Conservation (phyloP, 768 basidiomycete genomes). For the Gymnopilus dilepis region DNA sequence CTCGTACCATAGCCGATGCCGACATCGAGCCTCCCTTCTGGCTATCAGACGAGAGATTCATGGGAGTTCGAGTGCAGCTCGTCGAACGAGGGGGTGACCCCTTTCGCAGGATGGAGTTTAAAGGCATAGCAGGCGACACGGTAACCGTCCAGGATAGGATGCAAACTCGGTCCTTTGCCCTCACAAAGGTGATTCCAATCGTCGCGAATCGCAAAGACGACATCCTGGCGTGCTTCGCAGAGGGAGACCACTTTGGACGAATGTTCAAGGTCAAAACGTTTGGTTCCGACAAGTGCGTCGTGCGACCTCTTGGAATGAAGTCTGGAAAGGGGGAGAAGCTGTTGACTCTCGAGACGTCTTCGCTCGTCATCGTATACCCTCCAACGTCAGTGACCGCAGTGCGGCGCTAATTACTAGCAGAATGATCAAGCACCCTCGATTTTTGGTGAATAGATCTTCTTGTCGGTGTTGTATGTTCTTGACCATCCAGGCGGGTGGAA, state of each 20-base stretch:
- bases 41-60: not conserved
- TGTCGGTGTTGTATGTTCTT: too few species aligned
- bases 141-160: not conserved
- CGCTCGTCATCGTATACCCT: not conserved
- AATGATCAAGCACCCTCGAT: too few species aligned
- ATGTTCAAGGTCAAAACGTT: not conserved
- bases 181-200: not conserved
- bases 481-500: too few species aligned
- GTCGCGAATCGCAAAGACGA: not conserved
- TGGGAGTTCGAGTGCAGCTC: not conserved
- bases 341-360: not conserved
- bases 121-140: not conserved
- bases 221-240: not conserved
- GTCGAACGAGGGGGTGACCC: not conserved
- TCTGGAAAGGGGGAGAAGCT: not conserved
- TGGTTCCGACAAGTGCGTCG: not conserved
- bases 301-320: not conserved
- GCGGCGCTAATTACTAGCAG: too few species aligned
- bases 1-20: not conserved
- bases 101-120: not conserved
- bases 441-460: too few species aligned
- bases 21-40: not conserved
- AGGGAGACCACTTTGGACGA: not conserved
- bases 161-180: not conserved
- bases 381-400: not conserved